Evolutionary conservation across 768 basidiomycete species (phyloP).

Genomic region (Tylopilus cervinicoccineus): DNA sequence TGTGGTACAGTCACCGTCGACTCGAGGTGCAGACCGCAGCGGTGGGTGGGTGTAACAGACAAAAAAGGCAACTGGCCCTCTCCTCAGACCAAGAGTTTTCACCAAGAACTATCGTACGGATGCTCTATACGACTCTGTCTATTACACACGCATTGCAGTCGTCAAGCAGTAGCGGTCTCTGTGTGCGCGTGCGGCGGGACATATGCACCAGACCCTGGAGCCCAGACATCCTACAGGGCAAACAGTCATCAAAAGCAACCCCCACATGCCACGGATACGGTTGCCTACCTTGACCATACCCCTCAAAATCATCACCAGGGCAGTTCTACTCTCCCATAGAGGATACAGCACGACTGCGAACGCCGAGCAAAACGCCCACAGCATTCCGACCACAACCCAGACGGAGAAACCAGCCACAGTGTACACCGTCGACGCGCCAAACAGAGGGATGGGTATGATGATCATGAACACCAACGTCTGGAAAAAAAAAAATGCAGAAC

Average conservation of each 20-base stretch:
- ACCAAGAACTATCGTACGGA: no score
- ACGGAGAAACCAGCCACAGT: slow-evolving; percentile 59
- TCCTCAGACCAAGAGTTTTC: no score
- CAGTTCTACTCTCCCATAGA: slow-evolving; percentile 75
- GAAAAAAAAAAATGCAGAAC: neutral
- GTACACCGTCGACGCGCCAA: slow-evolving; percentile 76
- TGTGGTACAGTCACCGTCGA: neutral
- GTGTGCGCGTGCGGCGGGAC: slow-evolving; percentile 11
- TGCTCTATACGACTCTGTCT: no score
- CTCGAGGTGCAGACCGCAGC: neutral
- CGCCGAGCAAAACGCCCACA: slow-evolving; percentile 79
- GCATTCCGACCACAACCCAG: slow-evolving; percentile 80
- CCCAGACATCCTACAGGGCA: slow-evolving; percentile 38
- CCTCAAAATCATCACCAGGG: slow-evolving; percentile 51
- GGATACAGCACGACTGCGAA: slow-evolving; percentile 81
- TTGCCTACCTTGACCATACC: slow-evolving; percentile 61
- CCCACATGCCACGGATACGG: neutral
- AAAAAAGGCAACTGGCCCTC: slow-evolving; percentile 8
- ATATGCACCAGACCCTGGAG: slow-evolving; percentile 40
- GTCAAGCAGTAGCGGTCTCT: neutral
- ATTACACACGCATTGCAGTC: neutral
- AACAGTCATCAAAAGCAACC: neutral
- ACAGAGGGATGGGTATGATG: slow-evolving; percentile 80
- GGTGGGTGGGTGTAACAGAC: neutral
- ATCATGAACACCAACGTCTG: slow-evolving; percentile 64